Conservation (phyloP, 352 stramenopile genomes). For the Globisporangium paddicum region DNA sequence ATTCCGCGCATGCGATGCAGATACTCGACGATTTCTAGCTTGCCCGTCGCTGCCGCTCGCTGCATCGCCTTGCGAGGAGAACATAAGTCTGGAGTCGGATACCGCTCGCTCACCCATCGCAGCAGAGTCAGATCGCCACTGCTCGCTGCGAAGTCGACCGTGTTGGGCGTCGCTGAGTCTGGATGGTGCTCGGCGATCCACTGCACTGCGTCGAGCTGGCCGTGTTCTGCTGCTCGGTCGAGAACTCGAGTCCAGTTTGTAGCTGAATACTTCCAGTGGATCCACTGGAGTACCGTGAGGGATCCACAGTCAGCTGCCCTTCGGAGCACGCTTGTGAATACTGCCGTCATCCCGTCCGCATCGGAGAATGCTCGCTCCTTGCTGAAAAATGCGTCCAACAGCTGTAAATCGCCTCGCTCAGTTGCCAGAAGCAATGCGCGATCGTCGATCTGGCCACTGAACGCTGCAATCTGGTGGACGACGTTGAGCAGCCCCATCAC, state of each 20-base stretch:
- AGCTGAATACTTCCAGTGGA: conserved; percentile 40
- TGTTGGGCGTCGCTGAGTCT: neutral
- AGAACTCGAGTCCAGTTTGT: conserved; percentile 46
- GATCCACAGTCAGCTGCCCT: conserved; percentile 41
- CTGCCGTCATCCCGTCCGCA: neutral
- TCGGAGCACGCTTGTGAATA: conserved; percentile 31
- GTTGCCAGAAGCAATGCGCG: neutral
- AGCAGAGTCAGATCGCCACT: conserved; percentile 1
- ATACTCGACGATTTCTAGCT: conserved; percentile 4
- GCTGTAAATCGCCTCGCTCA: neutral
- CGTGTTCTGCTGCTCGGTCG: conserved; percentile 38
- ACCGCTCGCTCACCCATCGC: neutral
- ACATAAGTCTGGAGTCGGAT: neutral
- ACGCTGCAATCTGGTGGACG: neutral
- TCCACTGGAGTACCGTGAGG: conserved; percentile 41
- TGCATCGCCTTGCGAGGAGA: neutral
- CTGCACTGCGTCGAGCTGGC: conserved; percentile 41
- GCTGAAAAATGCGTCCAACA: neutral
- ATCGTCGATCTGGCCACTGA: neutral
- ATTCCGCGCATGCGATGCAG: neutral
- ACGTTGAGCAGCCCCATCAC: neutral
- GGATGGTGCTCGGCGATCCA: conserved; percentile 38
- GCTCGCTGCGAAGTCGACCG: neutral
- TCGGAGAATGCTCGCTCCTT: neutral
- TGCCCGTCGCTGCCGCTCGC: neutral